Evolutionary conservation across 1,139 yeast genomes (phyloP).

Genomic region (Sugiyamaella paludigena): DNA sequence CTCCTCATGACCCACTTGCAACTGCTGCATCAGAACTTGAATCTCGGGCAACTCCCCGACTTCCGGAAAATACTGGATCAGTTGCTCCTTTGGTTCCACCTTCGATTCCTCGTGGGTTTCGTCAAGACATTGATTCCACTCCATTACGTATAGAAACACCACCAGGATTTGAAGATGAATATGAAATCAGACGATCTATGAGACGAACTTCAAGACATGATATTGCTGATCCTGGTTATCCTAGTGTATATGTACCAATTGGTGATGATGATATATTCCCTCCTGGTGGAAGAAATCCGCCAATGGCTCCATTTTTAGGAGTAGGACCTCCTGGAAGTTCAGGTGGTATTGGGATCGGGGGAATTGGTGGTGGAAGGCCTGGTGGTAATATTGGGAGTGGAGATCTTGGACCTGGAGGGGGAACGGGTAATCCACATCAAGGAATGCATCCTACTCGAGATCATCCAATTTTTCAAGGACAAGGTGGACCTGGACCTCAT

Average conservation of each 20-base stretch:
- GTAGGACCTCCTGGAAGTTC: conserved; percentile 7
- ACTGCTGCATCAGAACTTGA: conserved; percentile 7
- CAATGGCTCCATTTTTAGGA: conserved; percentile 30
- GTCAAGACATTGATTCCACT: background rate
- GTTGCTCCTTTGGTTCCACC: conserved; percentile 7
- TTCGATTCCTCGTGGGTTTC: background rate
- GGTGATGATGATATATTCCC: conserved; percentile 45
- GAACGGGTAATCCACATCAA: conserved; percentile 26
- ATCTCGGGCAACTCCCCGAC: conserved; percentile 9
- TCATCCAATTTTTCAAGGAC: conserved; percentile 29
- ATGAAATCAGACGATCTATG: conserved; percentile 37
- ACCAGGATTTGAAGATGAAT: conserved; percentile 61
- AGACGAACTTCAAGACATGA: conserved; percentile 16
- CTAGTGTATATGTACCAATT: conserved; percentile 26
- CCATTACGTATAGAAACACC: conserved; percentile 36
- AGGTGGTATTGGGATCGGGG: conserved; percentile 12
- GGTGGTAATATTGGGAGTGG: background rate
- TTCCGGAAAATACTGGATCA: conserved; percentile 23
- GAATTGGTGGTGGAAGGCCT: conserved; percentile 24
- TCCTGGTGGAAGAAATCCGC: conserved; percentile 39
- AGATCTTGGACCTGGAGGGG: too few species aligned
- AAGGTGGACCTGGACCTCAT: conserved; percentile 21
- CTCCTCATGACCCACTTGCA: conserved; percentile 8
- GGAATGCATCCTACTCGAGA: conserved; percentile 42
- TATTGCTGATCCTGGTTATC: conserved; percentile 16